Base-by-base conservation (phyloP, 495 filamentous ascomycete genomes). In the Hypoxylon cercidicola region DNA sequence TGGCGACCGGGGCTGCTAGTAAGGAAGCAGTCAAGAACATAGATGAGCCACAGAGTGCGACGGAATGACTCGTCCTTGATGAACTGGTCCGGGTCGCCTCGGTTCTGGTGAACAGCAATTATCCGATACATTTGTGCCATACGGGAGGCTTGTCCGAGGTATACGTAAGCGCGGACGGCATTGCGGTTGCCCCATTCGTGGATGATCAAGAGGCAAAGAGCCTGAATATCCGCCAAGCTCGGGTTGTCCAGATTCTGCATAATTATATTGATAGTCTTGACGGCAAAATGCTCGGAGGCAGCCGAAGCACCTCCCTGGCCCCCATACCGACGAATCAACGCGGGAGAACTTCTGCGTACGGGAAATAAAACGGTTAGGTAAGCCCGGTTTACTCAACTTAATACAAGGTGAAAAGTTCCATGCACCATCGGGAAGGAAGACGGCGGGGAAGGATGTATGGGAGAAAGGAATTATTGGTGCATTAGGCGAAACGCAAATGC, bases 71-170 rank as follows among this genome's bases (percentile, higher is more conserved):
- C 81, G 15, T 83, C 81, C 66, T 79, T 76, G 30, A 82, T 75
- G 66, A 83, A 83, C 64, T 78, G 77, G 56, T 82, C 79, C 1
- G 79, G 75, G 39, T 82, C 79, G 39, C 73, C 69, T 50, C 72
- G 67, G 25, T 69, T 72, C 45, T 78, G 77, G 47, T 82, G 79
- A 8, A 73, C 74, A 16, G 79, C 77, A 35, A 83, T 76, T 41
- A 83, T 73, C 30, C 79, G 77, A 64, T 77, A 82, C 81, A 83
- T 83, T 70, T 83, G 81, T 18, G 78, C 75, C 79, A 83, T 82
- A 34, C 81, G 74, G 19, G 79, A 75, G 39, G 81, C 81, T 50
- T 82, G 81, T 47, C 81, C 81, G 23, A 83, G 75, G 37, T 82
- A 82, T 55, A 82, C 74, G 71, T 83, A 83, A 65, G 81, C 81